Evolutionary conservation across 1,284 basidiomycete genomes (phyloP), one percentile per base, ranked within the genome.

Genomic region (Tilletiaria anomala): DNA sequence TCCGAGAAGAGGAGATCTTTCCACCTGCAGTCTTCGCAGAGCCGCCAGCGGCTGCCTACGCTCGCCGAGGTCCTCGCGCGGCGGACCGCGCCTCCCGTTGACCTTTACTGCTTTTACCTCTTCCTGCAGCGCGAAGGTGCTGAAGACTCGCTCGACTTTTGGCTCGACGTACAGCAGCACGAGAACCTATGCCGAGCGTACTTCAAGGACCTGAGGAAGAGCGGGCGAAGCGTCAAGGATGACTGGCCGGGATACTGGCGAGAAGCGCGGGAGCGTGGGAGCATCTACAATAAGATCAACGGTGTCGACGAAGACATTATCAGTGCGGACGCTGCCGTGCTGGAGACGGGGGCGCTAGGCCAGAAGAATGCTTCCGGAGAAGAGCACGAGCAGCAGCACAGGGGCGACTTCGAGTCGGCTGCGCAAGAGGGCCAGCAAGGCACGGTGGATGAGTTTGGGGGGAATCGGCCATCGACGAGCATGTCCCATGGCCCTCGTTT

Each of bases 151-250:
- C 73, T 97, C 38, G 91, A 96, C 69, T 97, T 97, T 60, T 97
- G 89, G 89, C 78, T 97, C 23, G 91, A 97, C 64, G 91, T 96
- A 2, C 87, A 94, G 61, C 91, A 96, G 71, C 91, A 97, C 68
- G 93, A 96, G 71, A 94, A 94, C 66, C 77, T 97, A 33, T 97
- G 89, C 70, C 77, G 88, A 46, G 91, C 89, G 5, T 96, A 94
- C 70, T 94, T 97, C 77, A 93, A 94, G 73, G 91, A 96, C 68
- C 76, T 97, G 47, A 80, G 84, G 61, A 87, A 89, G 70, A 87
- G 86, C 1, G 88, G 89, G 6, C 78, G 83, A 29, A 78, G 80
- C 6, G 82, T 96, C 58, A 80, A 81, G 65, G 84, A 93, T 16
- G 91, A 94, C 67, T 97, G 89, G 89, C 91, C 91, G 4, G 83